A percentile compares a stretch with the other conserved stretches of the same genome.
These are phyloP conservation scores for Colletotrichum lini DNA, from an alignment of 2,329 filamentous ascomycete species.

Conservation along the genomic window DNA sequence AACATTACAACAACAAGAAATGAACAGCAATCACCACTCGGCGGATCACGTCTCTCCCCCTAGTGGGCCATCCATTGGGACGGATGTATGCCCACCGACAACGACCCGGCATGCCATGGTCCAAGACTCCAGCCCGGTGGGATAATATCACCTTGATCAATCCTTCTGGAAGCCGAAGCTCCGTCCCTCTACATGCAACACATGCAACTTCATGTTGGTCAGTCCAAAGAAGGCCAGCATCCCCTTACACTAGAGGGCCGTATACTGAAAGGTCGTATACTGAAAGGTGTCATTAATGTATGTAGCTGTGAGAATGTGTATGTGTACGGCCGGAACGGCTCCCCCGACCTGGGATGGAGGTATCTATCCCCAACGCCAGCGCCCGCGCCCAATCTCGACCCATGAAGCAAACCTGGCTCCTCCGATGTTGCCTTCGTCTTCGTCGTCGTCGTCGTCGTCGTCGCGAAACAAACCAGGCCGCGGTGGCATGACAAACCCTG, in stretches of 20 bases:
- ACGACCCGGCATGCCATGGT: neutral
- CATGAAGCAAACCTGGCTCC: constrained; percentile 17
- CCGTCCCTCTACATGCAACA: constrained; percentile 2
- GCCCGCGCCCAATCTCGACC: constrained; percentile 1
- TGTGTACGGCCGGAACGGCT: constrained; percentile 21
- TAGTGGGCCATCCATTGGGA: neutral
- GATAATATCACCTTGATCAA: neutral
- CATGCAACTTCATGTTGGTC: neutral
- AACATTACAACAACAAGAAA: no score
- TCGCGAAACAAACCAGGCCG: constrained; percentile 23
- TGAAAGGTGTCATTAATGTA: constrained; percentile 37
- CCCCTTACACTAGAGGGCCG: neutral
- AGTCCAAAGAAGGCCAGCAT: neutral
- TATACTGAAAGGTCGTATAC: neutral
- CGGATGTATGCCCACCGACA: constrained; percentile 27
- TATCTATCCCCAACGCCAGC: constrained; percentile 41
- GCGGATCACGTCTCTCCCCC: neutral
- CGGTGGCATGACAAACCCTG: constrained; percentile 10
- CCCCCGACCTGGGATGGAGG: constrained; percentile 35
- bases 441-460: neutral
- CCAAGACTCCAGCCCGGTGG: neutral
- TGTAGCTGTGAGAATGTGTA: constrained; percentile 32
- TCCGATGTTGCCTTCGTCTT: neutral
- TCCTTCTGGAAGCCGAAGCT: constrained; percentile 10
- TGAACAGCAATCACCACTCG: no score